A percentile compares a stretch with the other conserved stretches of the same genome.
These are phyloP conservation scores for Suhomyces canberraensis DNA, from an alignment of 805 yeast genomes.

Conservation along the genomic window DNA sequence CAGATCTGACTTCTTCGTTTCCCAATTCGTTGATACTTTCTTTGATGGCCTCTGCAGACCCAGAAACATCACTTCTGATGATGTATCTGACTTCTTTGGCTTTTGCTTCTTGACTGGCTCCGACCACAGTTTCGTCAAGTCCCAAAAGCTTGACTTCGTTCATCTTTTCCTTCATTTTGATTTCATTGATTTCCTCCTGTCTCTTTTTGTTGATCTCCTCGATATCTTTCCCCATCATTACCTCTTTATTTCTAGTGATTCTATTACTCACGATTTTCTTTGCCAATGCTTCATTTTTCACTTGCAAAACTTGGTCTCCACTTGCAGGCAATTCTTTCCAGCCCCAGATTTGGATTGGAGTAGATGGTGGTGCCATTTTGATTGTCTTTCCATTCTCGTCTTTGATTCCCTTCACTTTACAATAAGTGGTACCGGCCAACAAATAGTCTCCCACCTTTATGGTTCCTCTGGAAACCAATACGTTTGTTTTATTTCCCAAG, in stretches of 20 bases:
- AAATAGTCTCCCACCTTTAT: constrained; percentile 66
- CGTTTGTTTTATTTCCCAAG: constrained; percentile 82
- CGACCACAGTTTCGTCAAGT: constrained; percentile 47
- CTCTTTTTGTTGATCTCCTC: constrained; percentile 69
- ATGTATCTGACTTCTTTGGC: constrained; percentile 52
- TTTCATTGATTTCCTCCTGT: constrained; percentile 49
- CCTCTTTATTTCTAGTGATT: constrained; percentile 46
- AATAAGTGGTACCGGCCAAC: constrained; percentile 84
- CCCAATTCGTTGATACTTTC: constrained; percentile 84
- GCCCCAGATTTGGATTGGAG: constrained; percentile 88
- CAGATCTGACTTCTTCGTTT: constrained; percentile 73
- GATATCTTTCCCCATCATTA: constrained; percentile 61
- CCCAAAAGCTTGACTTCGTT: constrained; percentile 63
- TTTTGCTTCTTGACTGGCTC: constrained; percentile 25
- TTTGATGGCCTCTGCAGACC: constrained; percentile 89
- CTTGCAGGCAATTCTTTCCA: constrained; percentile 94
- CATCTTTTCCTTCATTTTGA: constrained; percentile 49
- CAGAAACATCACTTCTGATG: constrained; percentile 87
- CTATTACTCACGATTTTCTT: constrained; percentile 72
- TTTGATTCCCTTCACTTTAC: constrained; percentile 75
- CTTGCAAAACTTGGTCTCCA: constrained; percentile 81
- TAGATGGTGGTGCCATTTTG: constrained; percentile 74
- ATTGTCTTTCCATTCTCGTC: constrained; percentile 69
- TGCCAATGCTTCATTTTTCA: constrained; percentile 68
- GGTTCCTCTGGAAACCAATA: constrained; percentile 76